Evolutionary conservation across 202 grass and related monocot genomes (phyloP).

Genomic region (Elaeis oleifera): DNA sequence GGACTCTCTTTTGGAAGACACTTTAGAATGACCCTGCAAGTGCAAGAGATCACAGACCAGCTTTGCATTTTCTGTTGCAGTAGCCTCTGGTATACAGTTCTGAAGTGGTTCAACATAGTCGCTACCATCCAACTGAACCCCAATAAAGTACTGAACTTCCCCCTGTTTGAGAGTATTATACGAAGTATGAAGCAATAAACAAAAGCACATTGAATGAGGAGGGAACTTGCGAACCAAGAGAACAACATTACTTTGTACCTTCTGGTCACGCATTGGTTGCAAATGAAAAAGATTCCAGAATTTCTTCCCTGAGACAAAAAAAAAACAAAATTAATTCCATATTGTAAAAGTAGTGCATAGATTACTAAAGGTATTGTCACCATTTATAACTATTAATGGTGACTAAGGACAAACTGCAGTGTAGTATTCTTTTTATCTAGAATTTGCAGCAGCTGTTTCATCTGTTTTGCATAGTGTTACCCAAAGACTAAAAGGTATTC

Average conservation of each 20-base stretch:
- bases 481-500: no score
- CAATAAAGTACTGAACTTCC: slow-evolving; percentile 98
- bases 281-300: slow-evolving; percentile 99
- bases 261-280: slow-evolving; percentile 93
- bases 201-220: neutral
- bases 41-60: slow-evolving; percentile 41
- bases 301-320: slow-evolving; percentile 55
- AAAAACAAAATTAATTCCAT: neutral
- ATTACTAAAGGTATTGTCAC: neutral
- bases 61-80: slow-evolving; percentile 55
- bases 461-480: no score
- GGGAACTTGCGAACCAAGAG: slow-evolving; percentile 10
- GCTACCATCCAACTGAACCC: slow-evolving; percentile 92
- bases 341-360: neutral
- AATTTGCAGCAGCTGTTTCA: no score
- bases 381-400: no score
- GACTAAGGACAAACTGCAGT: no score
- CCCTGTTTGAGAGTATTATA: slow-evolving; percentile 39
- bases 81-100: slow-evolving; percentile 40
- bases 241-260: slow-evolving; percentile 34
- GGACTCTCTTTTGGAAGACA: neutral
- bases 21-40: slow-evolving; percentile 1
- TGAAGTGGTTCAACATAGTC: slow-evolving; percentile 49
- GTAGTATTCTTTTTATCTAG: no score
- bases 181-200: no score